Conservation (phyloP, 352 stramenopile species). For the Pythium plurisporium region DNA sequence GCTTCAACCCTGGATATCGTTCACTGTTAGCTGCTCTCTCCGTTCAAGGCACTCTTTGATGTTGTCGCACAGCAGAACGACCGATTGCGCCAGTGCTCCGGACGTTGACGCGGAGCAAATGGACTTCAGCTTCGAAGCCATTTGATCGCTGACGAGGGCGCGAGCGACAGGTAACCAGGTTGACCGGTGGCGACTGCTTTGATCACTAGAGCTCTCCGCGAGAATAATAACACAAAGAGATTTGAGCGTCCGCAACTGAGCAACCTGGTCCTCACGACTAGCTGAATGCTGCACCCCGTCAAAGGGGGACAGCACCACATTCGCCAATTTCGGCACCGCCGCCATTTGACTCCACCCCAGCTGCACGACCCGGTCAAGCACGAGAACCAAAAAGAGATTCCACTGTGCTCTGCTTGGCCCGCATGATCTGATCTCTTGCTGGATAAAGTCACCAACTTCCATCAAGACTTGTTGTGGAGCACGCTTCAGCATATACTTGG, state of each 20-base stretch:
- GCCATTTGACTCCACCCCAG: conserved; percentile 8
- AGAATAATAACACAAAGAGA: conserved; percentile 14
- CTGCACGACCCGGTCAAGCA: conserved; percentile 20
- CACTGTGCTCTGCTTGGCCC: conserved; percentile 1
- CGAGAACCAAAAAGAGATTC: conserved; percentile 16
- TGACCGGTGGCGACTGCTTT: neutral
- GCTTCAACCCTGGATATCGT: neutral
- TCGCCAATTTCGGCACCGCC: neutral
- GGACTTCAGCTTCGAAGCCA: conserved; percentile 3
- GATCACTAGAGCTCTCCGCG: neutral
- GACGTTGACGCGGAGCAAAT: conserved; percentile 5
- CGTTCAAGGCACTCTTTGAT: too few relatives aligned
- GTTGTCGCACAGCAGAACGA: conserved; percentile 8
- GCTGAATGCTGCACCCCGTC: neutral
- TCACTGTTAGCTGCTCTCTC: too few relatives aligned
- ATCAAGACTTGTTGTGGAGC: neutral
- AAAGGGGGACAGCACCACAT: conserved; percentile 12
- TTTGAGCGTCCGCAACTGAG: conserved; percentile 14
- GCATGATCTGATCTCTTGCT: conserved; percentile 20
- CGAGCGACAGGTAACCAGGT: conserved; percentile 6
- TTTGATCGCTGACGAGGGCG: conserved; percentile 3
- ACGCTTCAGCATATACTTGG: conserved; percentile 13
- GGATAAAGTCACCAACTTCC: conserved; percentile 16
- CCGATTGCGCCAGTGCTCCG: neutral
- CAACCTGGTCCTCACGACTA: neutral